phyloP scores from a whole-genome alignment of 2,329 filamentous ascomycete genomes.

The Colletotrichum euphorbiae region DNA sequence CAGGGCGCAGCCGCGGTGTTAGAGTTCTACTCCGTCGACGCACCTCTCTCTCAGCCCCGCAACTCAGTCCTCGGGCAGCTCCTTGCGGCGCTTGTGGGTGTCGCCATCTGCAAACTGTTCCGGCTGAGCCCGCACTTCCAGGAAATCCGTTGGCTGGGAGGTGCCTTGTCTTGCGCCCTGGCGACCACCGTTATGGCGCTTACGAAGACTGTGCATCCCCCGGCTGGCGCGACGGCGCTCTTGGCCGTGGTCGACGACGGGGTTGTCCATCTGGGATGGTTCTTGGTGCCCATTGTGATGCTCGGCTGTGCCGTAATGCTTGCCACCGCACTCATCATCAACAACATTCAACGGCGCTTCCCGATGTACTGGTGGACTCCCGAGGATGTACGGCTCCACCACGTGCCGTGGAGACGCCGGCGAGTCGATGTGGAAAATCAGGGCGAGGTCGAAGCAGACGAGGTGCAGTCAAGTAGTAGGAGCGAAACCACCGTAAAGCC shows the following conservation, averaged over 20 bases:
- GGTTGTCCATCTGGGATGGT: constrained; percentile 73
- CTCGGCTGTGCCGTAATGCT: constrained; percentile 73
- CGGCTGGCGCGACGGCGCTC: constrained; percentile 79
- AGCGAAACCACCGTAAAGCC: constrained; percentile 32
- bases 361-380: constrained; percentile 79
- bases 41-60: constrained; percentile 78
- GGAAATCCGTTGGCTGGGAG: constrained; percentile 71
- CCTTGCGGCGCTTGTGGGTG: constrained; percentile 69
- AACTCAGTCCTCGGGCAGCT: constrained; percentile 77
- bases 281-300: constrained; percentile 71
- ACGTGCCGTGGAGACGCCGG: constrained; percentile 22
- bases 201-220: constrained; percentile 79
- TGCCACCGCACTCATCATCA: constrained; percentile 70
- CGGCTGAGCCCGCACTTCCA: constrained; percentile 59
- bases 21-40: constrained; percentile 77
- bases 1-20: constrained; percentile 82
- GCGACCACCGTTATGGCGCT: constrained; percentile 74
- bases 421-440: constrained; percentile 17
- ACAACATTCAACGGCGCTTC: constrained; percentile 76
- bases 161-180: constrained; percentile 72
- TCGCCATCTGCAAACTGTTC: constrained; percentile 75
- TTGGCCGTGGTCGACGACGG: constrained; percentile 71
- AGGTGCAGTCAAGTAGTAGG: constrained; percentile 11
- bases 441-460: background rate
- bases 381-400: constrained; percentile 41